phyloP scores from a whole-genome alignment of 495 filamentous ascomycete genomes.

The Beverwykella pulmonaria region DNA sequence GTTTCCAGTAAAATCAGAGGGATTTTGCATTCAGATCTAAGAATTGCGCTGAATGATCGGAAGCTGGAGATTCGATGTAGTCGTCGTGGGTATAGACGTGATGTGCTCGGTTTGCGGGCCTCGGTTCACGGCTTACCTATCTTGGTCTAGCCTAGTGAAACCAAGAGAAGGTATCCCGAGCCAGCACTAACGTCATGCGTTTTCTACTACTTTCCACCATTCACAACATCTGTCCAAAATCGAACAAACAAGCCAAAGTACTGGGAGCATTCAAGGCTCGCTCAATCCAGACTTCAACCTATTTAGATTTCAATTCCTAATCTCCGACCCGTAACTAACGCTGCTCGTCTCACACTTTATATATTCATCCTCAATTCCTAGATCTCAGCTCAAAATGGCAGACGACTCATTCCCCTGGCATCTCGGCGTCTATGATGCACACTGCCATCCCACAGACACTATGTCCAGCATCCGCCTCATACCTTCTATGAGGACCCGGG shows the following conservation, averaged over 20 bases:
- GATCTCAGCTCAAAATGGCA: not conserved
- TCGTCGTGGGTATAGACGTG: too few relatives aligned
- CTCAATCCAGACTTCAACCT: not conserved
- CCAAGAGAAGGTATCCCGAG: not conserved
- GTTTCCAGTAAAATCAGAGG: too few relatives aligned
- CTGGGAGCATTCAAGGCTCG: not conserved
- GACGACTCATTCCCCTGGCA: slow-evolving; percentile 73
- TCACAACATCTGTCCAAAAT: not conserved
- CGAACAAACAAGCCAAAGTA: not conserved
- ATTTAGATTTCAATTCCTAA: not conserved
- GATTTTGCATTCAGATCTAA: too few relatives aligned
- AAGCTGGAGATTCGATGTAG: not conserved
- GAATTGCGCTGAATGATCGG: too few relatives aligned
- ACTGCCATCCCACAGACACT: slow-evolving; percentile 99
- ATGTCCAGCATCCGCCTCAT: slow-evolving; percentile 71
- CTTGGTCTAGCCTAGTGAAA: not conserved
- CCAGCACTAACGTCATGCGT: not conserved
- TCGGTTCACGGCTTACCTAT: not conserved
- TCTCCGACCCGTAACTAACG: not conserved
- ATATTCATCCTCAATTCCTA: not conserved
- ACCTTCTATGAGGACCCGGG: slow-evolving; percentile 72
- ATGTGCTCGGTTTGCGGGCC: too few relatives aligned
- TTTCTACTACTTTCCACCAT: not conserved
- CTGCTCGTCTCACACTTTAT: too few relatives aligned
- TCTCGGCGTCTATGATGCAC: slow-evolving; percentile 83